Percentiles rank a stretch among this genome's conserved stretches.
Evolutionary conservation across 352 stramenopile species (phyloP).

Genomic region (Phytophthora syringae): DNA sequence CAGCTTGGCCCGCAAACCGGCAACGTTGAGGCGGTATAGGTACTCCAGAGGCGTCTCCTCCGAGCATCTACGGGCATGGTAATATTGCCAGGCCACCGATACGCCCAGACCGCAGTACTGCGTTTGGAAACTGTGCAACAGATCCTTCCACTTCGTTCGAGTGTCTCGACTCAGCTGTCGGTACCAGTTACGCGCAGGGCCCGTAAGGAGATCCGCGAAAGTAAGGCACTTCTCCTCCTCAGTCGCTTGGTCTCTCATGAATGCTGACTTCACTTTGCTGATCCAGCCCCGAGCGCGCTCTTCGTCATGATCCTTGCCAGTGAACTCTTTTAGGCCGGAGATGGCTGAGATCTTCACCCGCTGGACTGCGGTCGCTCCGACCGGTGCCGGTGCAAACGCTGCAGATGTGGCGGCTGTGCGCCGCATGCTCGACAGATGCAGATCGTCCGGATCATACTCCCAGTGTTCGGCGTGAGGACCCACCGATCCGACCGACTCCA

Average conservation of each 20-base stretch:
- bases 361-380: too few relatives aligned
- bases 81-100: conserved; percentile 8
- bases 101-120: conserved; percentile 8
- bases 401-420: too few relatives aligned
- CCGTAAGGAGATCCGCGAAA: background rate
- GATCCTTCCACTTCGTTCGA: background rate
- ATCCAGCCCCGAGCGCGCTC: background rate
- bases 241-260: background rate
- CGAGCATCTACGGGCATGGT: conserved; percentile 6
- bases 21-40: conserved; percentile 8
- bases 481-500: background rate
- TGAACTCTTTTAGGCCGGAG: background rate
- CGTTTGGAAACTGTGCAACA: background rate
- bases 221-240: background rate
- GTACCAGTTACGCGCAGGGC: background rate
- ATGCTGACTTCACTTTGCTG: background rate
- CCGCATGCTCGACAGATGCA: background rate
- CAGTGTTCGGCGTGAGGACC: background rate
- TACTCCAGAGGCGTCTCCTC: conserved; percentile 15
- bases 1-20: conserved; percentile 6
- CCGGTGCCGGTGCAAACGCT: too few relatives aligned
- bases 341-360: background rate
- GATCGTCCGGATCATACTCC: background rate
- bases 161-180: background rate
- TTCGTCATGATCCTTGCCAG: background rate